A percentile compares a stretch with the other conserved stretches of the same genome.
Conservation (phyloP, 352 stramenopile species). For the Globisporangium parvum region DNA sequence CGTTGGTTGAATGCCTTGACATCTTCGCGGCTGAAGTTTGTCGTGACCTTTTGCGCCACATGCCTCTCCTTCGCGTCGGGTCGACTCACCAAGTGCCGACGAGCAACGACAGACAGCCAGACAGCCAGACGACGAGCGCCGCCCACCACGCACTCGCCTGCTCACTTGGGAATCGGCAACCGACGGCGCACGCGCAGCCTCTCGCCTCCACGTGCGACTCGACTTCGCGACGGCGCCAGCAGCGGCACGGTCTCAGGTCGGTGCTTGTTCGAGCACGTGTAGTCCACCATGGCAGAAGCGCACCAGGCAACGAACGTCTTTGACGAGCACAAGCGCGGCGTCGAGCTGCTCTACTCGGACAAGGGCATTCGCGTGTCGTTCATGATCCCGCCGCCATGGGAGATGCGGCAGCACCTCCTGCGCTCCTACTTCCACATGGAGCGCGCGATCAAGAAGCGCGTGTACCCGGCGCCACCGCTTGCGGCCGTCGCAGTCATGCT, state of each 20-base stretch:
- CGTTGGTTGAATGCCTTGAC: too few species aligned
- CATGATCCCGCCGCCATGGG: constrained; percentile 74
- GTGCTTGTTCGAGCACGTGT: too few species aligned
- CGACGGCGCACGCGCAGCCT: constrained; percentile 3
- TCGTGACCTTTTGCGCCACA: too few species aligned
- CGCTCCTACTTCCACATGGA: constrained; percentile 70
- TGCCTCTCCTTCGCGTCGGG: too few species aligned
- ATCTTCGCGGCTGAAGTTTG: too few species aligned
- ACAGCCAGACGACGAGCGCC: background rate
- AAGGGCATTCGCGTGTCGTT: constrained; percentile 81
- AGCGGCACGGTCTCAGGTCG: background rate
- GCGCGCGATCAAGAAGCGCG: constrained; percentile 53
- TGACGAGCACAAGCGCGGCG: constrained; percentile 80
- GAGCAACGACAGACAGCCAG: too few species aligned
- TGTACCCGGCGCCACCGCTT: constrained; percentile 74
- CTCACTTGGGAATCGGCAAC: constrained; percentile 11
- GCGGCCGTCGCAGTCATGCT: constrained; percentile 52
- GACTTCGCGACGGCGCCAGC: background rate
- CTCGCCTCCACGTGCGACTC: background rate
- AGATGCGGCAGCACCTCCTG: constrained; percentile 55
- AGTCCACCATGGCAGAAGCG: constrained; percentile 75
- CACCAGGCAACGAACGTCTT: constrained; percentile 82
- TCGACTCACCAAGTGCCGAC: too few species aligned
- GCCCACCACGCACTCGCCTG: background rate
- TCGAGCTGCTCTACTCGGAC: constrained; percentile 83